phyloP scores from a whole-genome alignment of 768 basidiomycete genomes.

The Lactarius sanguifluus region DNA sequence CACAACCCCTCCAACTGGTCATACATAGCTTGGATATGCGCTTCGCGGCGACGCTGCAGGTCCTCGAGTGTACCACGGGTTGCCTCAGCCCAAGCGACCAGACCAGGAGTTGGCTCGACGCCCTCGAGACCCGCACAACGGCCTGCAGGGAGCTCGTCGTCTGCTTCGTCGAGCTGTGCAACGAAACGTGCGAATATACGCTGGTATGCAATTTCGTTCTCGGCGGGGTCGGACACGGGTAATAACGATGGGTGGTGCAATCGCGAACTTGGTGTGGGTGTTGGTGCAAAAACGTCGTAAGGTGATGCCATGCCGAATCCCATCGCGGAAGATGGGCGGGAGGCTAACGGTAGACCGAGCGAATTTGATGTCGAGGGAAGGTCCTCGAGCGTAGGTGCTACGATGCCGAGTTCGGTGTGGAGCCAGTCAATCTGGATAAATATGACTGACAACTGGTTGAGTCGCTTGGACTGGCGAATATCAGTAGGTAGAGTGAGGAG shows the following conservation, averaged over 20 bases:
- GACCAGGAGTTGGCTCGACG: constrained; percentile 72
- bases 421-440: constrained; percentile 82
- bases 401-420: constrained; percentile 76
- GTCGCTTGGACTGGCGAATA: constrained; percentile 56
- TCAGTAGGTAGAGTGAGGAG: constrained; percentile 10
- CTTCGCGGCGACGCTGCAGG: constrained; percentile 70
- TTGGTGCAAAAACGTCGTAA: constrained; percentile 30
- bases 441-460: constrained; percentile 57
- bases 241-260: constrained; percentile 35
- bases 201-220: constrained; percentile 21
- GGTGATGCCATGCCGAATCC: constrained; percentile 30
- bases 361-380: constrained; percentile 36
- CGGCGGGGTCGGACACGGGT: constrained; percentile 24
- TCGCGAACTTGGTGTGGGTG: constrained; percentile 39
- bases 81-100: constrained; percentile 70
- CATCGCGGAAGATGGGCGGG: constrained; percentile 37
- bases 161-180: constrained; percentile 26
- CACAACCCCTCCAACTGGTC: constrained; percentile 91
- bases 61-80: constrained; percentile 63
- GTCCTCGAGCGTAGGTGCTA: constrained; percentile 56
- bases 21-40: constrained; percentile 89
- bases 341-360: constrained; percentile 32
- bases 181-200: constrained; percentile 28
- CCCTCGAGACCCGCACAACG: constrained; percentile 56
- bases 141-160: constrained; percentile 34